These are phyloP conservation scores for Verticillium longisporum DNA, from an alignment of 2,329 filamentous ascomycete species.

Conservation along the genomic window DNA sequence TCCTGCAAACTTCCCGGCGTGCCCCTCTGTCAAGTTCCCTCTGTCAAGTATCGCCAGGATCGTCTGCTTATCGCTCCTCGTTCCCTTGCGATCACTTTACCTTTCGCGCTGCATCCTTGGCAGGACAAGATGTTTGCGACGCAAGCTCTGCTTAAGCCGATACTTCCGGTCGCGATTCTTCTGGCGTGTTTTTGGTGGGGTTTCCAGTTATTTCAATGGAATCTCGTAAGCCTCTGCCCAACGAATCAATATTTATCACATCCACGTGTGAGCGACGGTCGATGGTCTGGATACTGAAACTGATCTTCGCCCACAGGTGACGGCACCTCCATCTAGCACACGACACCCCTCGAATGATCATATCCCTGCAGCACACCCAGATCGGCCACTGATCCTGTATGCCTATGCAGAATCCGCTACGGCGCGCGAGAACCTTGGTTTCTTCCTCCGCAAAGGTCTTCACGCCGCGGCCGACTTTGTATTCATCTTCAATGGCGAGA, in stretches of 20 bases:
- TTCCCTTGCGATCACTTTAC: not conserved
- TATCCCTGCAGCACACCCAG: not conserved
- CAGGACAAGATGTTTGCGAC: not conserved
- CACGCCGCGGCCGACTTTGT: constrained; percentile 29
- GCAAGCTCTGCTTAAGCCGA: not conserved
- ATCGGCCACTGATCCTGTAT: constrained; percentile 23
- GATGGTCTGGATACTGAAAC: too few species aligned
- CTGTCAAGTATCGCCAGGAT: not conserved
- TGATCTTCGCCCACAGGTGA: too few species aligned
- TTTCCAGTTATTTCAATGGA: not conserved
- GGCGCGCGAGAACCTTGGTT: constrained; percentile 24
- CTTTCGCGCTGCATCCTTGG: not conserved
- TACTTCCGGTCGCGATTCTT: not conserved
- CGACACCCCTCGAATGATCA: not conserved
- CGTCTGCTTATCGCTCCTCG: not conserved
- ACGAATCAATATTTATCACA: too few species aligned
- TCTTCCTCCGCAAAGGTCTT: constrained; percentile 27
- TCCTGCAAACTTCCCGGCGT: too few species aligned
- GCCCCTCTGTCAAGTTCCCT: not conserved
- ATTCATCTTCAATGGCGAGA: constrained; percentile 29
- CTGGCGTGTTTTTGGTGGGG: not conserved
- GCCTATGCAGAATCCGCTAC: constrained; percentile 25
- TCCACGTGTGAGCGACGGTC: too few species aligned
- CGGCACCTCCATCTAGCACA: not conserved
- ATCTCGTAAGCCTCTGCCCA: not conserved